phyloP scores from a whole-genome alignment of 2,329 filamentous ascomycete species.

The Chrysoporthe deuterocubensis region DNA sequence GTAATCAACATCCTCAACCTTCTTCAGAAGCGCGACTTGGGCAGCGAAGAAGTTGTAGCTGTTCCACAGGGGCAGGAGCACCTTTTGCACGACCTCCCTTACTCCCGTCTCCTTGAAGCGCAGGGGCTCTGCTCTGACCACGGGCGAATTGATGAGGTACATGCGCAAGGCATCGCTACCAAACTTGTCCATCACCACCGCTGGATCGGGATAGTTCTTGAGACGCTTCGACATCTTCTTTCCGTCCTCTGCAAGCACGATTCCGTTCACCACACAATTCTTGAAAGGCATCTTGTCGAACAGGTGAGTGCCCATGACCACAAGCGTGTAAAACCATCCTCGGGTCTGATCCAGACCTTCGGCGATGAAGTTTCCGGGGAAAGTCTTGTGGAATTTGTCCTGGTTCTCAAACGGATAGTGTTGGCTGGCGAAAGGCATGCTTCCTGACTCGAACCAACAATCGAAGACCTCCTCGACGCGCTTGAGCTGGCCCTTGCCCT shows the following conservation, averaged over 20 bases:
- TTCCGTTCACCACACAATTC: conserved; percentile 96
- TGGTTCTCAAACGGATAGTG: conserved; percentile 93
- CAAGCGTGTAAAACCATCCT: conserved; percentile 95
- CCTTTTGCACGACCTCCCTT: conserved; percentile 92
- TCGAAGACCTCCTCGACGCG: conserved; percentile 91
- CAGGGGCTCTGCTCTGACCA: conserved; percentile 87
- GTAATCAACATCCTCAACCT: conserved; percentile 77
- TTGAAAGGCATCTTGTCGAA: conserved; percentile 87
- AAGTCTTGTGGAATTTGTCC: conserved; percentile 77
- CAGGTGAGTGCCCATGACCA: conserved; percentile 85
- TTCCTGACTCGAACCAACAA: conserved; percentile 96
- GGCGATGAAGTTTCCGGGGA: conserved; percentile 93
- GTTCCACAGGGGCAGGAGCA: conserved; percentile 91
- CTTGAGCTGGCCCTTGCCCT: conserved; percentile 81
- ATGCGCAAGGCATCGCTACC: conserved; percentile 90
- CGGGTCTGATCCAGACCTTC: conserved; percentile 85
- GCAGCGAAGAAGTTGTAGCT: conserved; percentile 96
- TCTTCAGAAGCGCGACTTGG: conserved; percentile 84
- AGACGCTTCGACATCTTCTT: conserved; percentile 99
- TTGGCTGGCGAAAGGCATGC: conserved; percentile 90
- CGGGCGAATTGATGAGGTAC: conserved; percentile 97
- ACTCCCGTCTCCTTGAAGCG: conserved; percentile 91
- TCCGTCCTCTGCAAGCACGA: conserved; percentile 90
- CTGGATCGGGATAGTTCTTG: conserved; percentile 94
- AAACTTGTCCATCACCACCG: conserved; percentile 81